These are phyloP conservation scores for Talaromyces wortmannii DNA, from an alignment of 495 filamentous ascomycete genomes.

Conservation along the genomic window DNA sequence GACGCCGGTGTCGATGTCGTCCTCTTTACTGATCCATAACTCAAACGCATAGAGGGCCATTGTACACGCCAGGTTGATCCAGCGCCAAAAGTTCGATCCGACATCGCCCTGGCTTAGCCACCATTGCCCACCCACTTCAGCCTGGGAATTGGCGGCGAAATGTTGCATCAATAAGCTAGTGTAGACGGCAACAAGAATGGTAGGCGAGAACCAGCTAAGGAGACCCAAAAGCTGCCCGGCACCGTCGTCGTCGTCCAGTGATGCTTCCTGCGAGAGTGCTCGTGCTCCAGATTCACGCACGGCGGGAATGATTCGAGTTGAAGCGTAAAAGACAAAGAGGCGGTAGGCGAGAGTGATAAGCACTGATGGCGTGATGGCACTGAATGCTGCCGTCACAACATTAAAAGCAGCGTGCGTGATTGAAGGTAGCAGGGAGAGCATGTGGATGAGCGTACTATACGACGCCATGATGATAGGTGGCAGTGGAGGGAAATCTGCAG, in stretches of 20 bases:
- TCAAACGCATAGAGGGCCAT: constrained; percentile 88
- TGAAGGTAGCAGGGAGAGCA: constrained; percentile 74
- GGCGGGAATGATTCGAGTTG: constrained; percentile 92
- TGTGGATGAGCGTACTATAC: constrained; percentile 81
- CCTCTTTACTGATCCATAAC: constrained; percentile 72
- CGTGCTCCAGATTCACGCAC: constrained; percentile 78
- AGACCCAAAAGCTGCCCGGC: constrained; percentile 72
- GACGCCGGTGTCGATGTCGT: constrained; percentile 57
- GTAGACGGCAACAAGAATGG: constrained; percentile 89
- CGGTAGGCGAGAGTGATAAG: constrained; percentile 91
- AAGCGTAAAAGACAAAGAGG: constrained; percentile 87
- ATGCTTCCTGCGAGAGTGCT: constrained; percentile 74
- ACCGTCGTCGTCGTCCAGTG: constrained; percentile 76
- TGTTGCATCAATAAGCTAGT: constrained; percentile 96
- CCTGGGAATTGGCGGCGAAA: constrained; percentile 65
- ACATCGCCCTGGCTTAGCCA: constrained; percentile 75
- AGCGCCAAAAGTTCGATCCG: constrained; percentile 82
- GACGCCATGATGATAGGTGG: constrained; percentile 99
- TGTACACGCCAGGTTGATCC: constrained; percentile 83
- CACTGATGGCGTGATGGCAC: constrained; percentile 89
- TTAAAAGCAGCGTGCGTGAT: constrained; percentile 79
- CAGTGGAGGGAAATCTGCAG: constrained; percentile 83
- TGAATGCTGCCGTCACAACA: constrained; percentile 81
- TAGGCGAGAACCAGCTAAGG: constrained; percentile 86
- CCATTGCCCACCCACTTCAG: constrained; percentile 65